A percentile compares a stretch with the other conserved stretches of the same genome.
Conservation (phyloP, 306 rosid genomes). For the Glycine latifolia region DNA sequence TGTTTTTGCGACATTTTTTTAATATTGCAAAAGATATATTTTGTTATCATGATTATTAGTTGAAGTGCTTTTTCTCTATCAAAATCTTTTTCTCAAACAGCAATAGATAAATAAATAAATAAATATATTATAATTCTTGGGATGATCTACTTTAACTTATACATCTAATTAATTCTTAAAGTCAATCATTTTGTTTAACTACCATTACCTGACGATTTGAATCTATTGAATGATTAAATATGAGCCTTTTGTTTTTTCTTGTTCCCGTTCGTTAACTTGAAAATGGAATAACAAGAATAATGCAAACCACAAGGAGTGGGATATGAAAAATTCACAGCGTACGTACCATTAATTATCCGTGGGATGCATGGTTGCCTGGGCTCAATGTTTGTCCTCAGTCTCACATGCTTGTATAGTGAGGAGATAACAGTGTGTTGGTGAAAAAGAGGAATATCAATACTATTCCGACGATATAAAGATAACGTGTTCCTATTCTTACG, state of each 20-base stretch:
- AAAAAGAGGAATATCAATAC: conserved; percentile 46
- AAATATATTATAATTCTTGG: too few species aligned
- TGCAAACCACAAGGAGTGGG: conserved; percentile 1
- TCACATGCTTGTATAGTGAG: conserved; percentile 44
- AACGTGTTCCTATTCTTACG: conserved; percentile 23
- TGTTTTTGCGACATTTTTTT: too few species aligned
- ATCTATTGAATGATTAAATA: background rate
- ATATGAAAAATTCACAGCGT: background rate
- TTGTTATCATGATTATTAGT: too few species aligned
- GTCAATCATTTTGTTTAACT: background rate
- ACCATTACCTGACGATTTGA: background rate
- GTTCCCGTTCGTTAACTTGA: background rate
- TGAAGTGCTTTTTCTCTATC: too few species aligned
- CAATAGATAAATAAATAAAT: too few species aligned
- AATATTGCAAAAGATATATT: too few species aligned
- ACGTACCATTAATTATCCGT: background rate
- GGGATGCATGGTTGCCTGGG: conserved; percentile 25
- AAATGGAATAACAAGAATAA: background rate
- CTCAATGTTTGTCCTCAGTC: conserved; percentile 16
- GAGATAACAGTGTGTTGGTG: conserved; percentile 39
- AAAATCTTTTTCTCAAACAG: too few species aligned
- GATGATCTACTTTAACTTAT: background rate
- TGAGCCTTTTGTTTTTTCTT: background rate
- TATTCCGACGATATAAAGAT: conserved; percentile 38
- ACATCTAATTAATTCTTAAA: too few species aligned